Base-by-base conservation (phyloP, 208 protist species). In the Eutreptiella sp. region DNA sequence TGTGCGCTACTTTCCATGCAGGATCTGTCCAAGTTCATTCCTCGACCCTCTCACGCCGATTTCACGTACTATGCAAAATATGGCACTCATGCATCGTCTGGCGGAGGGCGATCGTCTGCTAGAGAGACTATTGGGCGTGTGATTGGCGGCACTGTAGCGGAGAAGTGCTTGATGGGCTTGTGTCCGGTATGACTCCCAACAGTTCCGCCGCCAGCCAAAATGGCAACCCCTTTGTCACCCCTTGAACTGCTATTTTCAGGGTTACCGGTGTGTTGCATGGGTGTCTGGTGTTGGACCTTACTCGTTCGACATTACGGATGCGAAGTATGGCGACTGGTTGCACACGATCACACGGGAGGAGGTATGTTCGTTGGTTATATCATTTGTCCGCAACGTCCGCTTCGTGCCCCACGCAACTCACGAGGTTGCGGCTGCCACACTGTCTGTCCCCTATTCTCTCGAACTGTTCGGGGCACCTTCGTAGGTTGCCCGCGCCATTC, bases 121-220 rank as follows among this genome's bases (percentile, higher is more conserved):
- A 53, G 85, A 4, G 85, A 90, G 62, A 90, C 85, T 5, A 88
- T 90, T 28, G 81, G 78, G 1, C 59, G 84, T 21, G 84, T 90
- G 9, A 76, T 70, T 3, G 77, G 75, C 4, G 80, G 77, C 28
- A 78, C 74, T 24, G 69, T 86, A 27, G 79, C 81, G 0, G 79
- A 87, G 45, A 81, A 80, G 54, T 87, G 63, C 63, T 66, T 87
- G 16, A 55, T n/a, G n/a, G n/a, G n/a, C n/a, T n/a, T n/a, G n/a
- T 41, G 16, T 41, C n/a, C n/a, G 16, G 16, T n/a, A 41, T 41
- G 16, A 41, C n/a, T 41, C n/a, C n/a, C n/a, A 62, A 63, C n/a
- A 52, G 7, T 7, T n/a, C n/a, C n/a, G n/a, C n/a, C n/a, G n/a
- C n/a, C n/a, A n/a, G n/a, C n/a, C n/a, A n/a, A n/a, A n/a, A n/a